A percentile compares a stretch with the other conserved stretches of the same genome.
phyloP scores from a whole-genome alignment of 2,329 filamentous ascomycete genomes.

The Cyanodermella asteris region DNA sequence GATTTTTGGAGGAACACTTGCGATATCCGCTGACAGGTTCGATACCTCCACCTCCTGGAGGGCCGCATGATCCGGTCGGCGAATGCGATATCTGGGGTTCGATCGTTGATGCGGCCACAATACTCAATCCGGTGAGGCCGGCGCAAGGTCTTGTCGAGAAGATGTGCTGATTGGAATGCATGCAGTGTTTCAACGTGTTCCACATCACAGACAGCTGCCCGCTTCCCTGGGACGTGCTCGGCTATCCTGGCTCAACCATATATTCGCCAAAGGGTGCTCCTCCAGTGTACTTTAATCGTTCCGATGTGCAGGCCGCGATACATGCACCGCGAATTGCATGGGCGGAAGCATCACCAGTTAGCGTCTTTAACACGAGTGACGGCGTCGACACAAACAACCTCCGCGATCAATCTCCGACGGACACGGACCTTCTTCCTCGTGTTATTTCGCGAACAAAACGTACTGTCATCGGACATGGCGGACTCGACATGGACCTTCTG shows the following conservation, averaged over 20 bases:
- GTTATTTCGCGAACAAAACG: conserved; percentile 54
- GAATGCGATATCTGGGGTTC: conserved; percentile 39
- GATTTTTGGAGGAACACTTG: conserved; percentile 38
- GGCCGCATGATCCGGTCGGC: too few species aligned
- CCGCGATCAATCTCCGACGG: conserved; percentile 32
- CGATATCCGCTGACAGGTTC: conserved; percentile 44
- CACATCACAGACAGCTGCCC: conserved; percentile 52
- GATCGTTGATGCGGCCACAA: conserved; percentile 30
- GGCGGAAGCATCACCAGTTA: conserved; percentile 29
- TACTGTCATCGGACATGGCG: conserved; percentile 52
- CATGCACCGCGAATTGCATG: conserved; percentile 38
- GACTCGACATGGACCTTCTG: conserved; percentile 45
- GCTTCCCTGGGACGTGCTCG: conserved; percentile 43
- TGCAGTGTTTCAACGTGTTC: conserved; percentile 55
- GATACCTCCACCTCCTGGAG: conserved; percentile 33
- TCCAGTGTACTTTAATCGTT: conserved; percentile 51
- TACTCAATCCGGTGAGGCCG: conserved; percentile 54
- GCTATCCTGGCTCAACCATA: conserved; percentile 40
- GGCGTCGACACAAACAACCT: conserved; percentile 20
- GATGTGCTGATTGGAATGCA: too few species aligned
- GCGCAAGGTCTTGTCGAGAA: too few species aligned
- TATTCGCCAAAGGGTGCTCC: conserved; percentile 41
- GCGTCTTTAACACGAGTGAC: conserved; percentile 24
- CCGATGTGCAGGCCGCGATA: conserved; percentile 46
- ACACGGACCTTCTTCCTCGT: conserved; percentile 37